Evolutionary conservation across 2,329 filamentous ascomycete genomes (phyloP).

Genomic region (Hansfordia pulvinata): DNA sequence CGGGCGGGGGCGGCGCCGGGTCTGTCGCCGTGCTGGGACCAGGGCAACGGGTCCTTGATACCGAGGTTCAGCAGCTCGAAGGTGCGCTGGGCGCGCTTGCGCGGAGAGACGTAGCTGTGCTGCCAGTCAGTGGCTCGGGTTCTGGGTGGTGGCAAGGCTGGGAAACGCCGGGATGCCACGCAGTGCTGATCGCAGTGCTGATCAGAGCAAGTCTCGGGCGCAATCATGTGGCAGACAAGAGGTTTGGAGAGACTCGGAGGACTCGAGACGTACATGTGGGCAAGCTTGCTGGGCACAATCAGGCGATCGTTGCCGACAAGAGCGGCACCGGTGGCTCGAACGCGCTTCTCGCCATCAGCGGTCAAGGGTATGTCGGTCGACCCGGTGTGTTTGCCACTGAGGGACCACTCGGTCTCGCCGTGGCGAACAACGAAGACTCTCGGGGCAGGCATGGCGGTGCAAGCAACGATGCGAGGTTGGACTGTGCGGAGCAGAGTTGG

Average conservation of each 20-base stretch:
- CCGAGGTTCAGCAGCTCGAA: slow-evolving; percentile 75
- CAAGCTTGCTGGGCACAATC: slow-evolving; percentile 70
- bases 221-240: too few species aligned
- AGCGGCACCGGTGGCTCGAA: slow-evolving; percentile 65
- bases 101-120: slow-evolving; percentile 68
- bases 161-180: too few species aligned
- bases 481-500: slow-evolving; percentile 1
- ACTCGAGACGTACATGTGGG: slow-evolving; percentile 60
- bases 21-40: slow-evolving; percentile 36
- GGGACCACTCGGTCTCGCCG: slow-evolving; percentile 91
- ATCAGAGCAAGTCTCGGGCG: too few species aligned
- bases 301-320: slow-evolving; percentile 74
- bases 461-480: too few species aligned
- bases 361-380: slow-evolving; percentile 79
- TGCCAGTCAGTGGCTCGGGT: background rate
- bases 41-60: slow-evolving; percentile 56
- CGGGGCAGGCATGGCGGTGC: slow-evolving; percentile 36
- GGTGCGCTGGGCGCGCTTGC: slow-evolving; percentile 74
- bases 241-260: too few species aligned
- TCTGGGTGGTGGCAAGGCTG: background rate
- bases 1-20: slow-evolving; percentile 20
- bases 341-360: slow-evolving; percentile 62
- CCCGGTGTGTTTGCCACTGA: slow-evolving; percentile 75
- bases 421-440: slow-evolving; percentile 76
- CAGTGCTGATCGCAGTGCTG: too few species aligned